Percentiles rank a stretch among this genome's conserved stretches.
These are phyloP conservation scores for Leptographium lundbergii DNA, from an alignment of 2,329 filamentous ascomycete species.

Conservation along the genomic window DNA sequence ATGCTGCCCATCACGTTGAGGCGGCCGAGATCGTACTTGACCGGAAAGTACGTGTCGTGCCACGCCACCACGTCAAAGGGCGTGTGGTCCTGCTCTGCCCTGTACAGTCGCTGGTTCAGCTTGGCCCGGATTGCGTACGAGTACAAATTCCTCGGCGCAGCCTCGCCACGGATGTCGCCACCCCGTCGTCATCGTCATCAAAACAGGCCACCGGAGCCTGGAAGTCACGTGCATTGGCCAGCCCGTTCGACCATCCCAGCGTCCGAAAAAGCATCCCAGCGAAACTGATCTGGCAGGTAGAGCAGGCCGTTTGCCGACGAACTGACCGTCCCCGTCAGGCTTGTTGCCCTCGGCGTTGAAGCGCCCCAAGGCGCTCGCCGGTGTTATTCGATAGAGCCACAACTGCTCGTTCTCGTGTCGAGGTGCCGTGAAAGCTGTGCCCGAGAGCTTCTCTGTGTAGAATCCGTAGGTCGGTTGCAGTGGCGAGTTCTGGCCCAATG, in stretches of 20 bases:
- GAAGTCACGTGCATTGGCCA: constrained; percentile 55
- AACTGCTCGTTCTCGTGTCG: constrained; percentile 57
- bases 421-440: constrained; percentile 59
- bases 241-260: constrained; percentile 51
- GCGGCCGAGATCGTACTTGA: constrained; percentile 68
- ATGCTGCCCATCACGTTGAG: constrained; percentile 65
- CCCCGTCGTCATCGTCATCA: constrained; percentile 25
- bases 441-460: constrained; percentile 70
- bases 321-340: constrained; percentile 1
- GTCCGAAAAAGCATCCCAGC: constrained; percentile 68
- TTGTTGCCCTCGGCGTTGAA: constrained; percentile 26
- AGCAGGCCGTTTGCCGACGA: constrained; percentile 35
- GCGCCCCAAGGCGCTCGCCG: constrained; percentile 47
- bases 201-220: constrained; percentile 47
- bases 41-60: constrained; percentile 71
- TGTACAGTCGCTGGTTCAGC: constrained; percentile 47
- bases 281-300: constrained; percentile 68
- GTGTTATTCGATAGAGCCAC: constrained; percentile 60
- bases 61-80: constrained; percentile 71
- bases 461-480: constrained; percentile 69
- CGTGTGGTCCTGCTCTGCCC: constrained; percentile 38
- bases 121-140: constrained; percentile 42
- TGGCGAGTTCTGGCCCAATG: constrained; percentile 66
- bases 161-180: too few relatives aligned
- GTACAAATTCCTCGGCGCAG: too few relatives aligned